Evolutionary conservation across 1,284 basidiomycete species (phyloP), one percentile per base, ranked within the genome.

Genomic region (Leccinum olivaceoglutinosum): DNA sequence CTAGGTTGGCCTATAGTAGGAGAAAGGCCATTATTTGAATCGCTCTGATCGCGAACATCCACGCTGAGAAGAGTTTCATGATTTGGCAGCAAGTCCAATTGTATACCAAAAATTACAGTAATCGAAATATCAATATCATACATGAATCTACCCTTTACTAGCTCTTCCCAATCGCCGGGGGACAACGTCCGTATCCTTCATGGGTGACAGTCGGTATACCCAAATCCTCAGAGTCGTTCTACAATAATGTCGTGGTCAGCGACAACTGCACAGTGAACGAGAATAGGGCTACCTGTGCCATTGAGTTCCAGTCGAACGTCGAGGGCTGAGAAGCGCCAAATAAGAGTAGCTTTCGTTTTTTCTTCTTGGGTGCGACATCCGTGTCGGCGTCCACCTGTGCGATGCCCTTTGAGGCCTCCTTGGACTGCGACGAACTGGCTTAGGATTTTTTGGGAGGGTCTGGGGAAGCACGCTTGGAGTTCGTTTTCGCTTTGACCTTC

Each of bases 31-130:
- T 79, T 75, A 84, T 90, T 21, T 21, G 21, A 89, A 90, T 89
- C 88, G 84, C 88, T 89, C 86, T 80, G 75, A 86, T 85, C 84
- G 82, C 87, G 79, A 69, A 72, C 69, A 70, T 72, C 74, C 73
- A 90, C 86, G 87, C 81, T 69, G 84, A 83, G 78, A 83, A 81
- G 88, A 88, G 88, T 90, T 90, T 90, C 88, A 90, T 90, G 85
- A 79, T 79, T 82, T 75, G 88, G 88, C 85, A 66, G 89, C 81
- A 89, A 34, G 39, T 58, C 61, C 25, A 34, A 46, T 32, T 53
- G 54, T 57, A 51, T 21, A 32, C 36, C 34, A 25, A 10, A 16
- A 16, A 32, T 29, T 29, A 55, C 53, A 55, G 12, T 55, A 7
- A 16, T 55, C 25, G 16, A n/a, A 46, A 53, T n/a, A 18, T 56